Percentiles rank a stretch among this genome's conserved stretches.
Conservation (phyloP, 345 rosid genomes). For the Luvunga scandens region DNA sequence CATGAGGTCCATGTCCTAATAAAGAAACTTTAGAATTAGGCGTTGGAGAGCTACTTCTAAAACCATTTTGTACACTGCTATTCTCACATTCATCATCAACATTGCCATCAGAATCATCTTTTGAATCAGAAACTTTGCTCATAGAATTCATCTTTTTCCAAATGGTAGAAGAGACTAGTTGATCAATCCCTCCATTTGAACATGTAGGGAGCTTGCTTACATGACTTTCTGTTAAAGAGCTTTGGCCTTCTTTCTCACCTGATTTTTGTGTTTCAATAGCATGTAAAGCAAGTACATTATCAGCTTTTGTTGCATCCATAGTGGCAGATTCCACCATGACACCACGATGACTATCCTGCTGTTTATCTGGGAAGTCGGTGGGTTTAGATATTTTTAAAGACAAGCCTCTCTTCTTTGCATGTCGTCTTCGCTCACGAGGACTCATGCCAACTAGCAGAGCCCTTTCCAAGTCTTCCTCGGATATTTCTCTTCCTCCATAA, state of each 20-base stretch:
- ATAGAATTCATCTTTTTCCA: conserved; percentile 23
- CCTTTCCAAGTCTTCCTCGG: conserved; percentile 74
- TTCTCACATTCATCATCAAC: conserved; percentile 27
- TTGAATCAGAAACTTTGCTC: conserved; percentile 26
- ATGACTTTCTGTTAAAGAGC: conserved; percentile 17
- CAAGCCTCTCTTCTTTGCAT: conserved; percentile 60
- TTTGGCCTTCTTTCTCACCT: conserved; percentile 17
- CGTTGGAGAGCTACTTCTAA: conserved; percentile 31
- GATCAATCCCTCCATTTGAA: conserved; percentile 19
- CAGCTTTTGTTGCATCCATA: conserved; percentile 16
- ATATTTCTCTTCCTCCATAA: conserved; percentile 89
- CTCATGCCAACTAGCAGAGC: conserved; percentile 89
- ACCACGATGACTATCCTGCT: conserved; percentile 23
- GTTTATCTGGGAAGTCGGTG: conserved; percentile 22
- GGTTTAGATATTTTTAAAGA: conserved; percentile 35
- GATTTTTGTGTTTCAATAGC: conserved; percentile 11
- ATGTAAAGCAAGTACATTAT: conserved; percentile 14
- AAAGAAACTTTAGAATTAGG: conserved; percentile 67
- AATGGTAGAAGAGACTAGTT: conserved; percentile 10
- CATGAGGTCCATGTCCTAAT: conserved; percentile 97
- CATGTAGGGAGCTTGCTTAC: conserved; percentile 10
- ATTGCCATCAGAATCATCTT: conserved; percentile 20
- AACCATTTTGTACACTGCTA: conserved; percentile 19
- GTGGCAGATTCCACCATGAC: conserved; percentile 8
- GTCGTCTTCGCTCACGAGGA: conserved; percentile 76